Conservation (phyloP, 305 asterid genomes). For the Salvia sclarea region DNA sequence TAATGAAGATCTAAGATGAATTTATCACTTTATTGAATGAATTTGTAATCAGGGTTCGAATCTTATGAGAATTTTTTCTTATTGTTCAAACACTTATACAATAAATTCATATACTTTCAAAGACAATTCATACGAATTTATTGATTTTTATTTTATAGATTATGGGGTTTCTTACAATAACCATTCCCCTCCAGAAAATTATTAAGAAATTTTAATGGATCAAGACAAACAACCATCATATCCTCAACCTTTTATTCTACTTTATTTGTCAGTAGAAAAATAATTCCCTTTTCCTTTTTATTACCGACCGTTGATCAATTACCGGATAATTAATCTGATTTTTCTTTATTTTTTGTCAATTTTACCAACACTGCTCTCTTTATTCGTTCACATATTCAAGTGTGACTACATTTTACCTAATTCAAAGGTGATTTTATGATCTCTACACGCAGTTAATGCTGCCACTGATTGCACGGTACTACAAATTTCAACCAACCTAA, state of each 20-base stretch:
- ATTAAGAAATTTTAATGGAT: not conserved
- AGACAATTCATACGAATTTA: too few relatives aligned
- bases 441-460: slow-evolving; percentile 25
- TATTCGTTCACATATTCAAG: not conserved
- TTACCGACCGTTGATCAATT: slow-evolving; percentile 10
- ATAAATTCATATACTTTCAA: too few relatives aligned
- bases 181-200: not conserved
- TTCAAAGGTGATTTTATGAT: slow-evolving; percentile 26
- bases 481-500: slow-evolving; percentile 35
- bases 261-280: not conserved
- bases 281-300: not conserved
- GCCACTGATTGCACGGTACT: not conserved
- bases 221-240: not conserved
- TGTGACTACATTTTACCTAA: not conserved
- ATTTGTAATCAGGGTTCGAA: too few relatives aligned
- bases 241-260: not conserved
- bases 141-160: too few relatives aligned
- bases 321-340: not conserved
- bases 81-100: too few relatives aligned
- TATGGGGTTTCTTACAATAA: too few relatives aligned
- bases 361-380: not conserved
- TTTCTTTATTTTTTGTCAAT: not conserved
- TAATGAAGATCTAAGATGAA: too few relatives aligned
- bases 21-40: too few relatives aligned
- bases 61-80: too few relatives aligned